Conservation (phyloP, 148 eudicot species). For the Silene latifolia region DNA sequence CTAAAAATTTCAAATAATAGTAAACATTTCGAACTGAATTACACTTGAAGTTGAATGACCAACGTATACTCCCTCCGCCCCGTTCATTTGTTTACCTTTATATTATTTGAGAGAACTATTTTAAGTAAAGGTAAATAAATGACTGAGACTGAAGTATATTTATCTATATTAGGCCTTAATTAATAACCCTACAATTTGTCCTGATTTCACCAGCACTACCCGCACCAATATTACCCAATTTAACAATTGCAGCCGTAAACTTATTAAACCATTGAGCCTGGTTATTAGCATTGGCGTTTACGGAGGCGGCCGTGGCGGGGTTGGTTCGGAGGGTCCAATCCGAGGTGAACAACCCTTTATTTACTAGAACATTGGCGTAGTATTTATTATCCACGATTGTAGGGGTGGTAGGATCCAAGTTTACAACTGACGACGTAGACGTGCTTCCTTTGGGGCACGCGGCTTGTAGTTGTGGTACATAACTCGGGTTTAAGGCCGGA, state of each 20-base stretch:
- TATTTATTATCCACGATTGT: slow-evolving; percentile 18
- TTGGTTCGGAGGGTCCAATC: slow-evolving; percentile 42
- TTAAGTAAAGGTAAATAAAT: too few species aligned
- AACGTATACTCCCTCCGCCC: too few species aligned
- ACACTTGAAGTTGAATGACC: too few species aligned
- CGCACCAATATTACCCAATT: slow-evolving; percentile 54
- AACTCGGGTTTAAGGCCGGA: slow-evolving; percentile 41
- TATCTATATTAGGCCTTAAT: not conserved
- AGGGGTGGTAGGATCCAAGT: slow-evolving; percentile 26
- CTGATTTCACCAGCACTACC: slow-evolving; percentile 30
- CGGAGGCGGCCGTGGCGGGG: slow-evolving; percentile 32
- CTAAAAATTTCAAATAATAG: too few species aligned
- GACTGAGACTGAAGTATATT: too few species aligned
- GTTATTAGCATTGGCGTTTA: slow-evolving; percentile 39
- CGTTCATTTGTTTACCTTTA: too few species aligned
- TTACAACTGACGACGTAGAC: slow-evolving; percentile 33
- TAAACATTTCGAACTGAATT: too few species aligned
- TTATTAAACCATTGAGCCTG: slow-evolving; percentile 37
- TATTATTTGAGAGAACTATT: too few species aligned
- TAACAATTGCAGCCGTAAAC: slow-evolving; percentile 59
- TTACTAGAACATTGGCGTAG: slow-evolving; percentile 17
- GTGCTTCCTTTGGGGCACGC: slow-evolving; percentile 50
- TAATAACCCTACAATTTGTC: slow-evolving; percentile 24
- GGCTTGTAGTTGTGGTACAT: slow-evolving; percentile 41
- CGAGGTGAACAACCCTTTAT: slow-evolving; percentile 25